phyloP scores from a whole-genome alignment of 225 moss, liverwort and hornwort genomes.

The Bryoerythrophyllum caledonicum region DNA sequence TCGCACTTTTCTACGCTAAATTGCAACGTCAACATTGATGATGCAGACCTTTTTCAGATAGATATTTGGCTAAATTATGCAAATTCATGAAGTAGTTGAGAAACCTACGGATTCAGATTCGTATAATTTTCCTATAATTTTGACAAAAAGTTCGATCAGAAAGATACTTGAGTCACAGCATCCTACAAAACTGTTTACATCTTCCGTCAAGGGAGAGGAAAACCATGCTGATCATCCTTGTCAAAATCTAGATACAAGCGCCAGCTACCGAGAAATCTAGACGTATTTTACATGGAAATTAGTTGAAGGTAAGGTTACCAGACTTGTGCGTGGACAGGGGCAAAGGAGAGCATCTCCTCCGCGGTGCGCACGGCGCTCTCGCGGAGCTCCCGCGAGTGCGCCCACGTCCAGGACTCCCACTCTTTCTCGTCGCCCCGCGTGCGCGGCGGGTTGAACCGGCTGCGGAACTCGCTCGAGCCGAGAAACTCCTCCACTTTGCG shows the following conservation, averaged over 20 bases:
- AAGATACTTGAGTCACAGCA: not conserved
- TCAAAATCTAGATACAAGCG: not conserved
- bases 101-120: not conserved
- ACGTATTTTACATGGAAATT: not conserved
- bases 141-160: not conserved
- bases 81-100: not conserved
- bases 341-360: constrained; percentile 39
- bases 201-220: not conserved
- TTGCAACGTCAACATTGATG: not conserved
- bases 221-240: not conserved
- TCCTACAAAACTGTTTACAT: not conserved
- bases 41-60: not conserved
- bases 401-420: constrained; percentile 54
- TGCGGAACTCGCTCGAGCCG: constrained; percentile 60
- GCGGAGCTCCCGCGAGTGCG: constrained; percentile 38
- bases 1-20: not conserved
- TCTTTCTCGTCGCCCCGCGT: constrained; percentile 37
- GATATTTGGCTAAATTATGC: too few relatives aligned
- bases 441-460: constrained; percentile 53
- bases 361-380: constrained; percentile 46
- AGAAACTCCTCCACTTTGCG: constrained; percentile 51
- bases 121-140: not conserved
- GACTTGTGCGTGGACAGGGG: constrained; percentile 47
- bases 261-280: not conserved
- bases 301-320: constrained; percentile 28